A percentile compares a stretch with the other conserved stretches of the same genome.
phyloP scores from a whole-genome alignment of 1,284 basidiomycete species.

The Lentinus polychrous region DNA sequence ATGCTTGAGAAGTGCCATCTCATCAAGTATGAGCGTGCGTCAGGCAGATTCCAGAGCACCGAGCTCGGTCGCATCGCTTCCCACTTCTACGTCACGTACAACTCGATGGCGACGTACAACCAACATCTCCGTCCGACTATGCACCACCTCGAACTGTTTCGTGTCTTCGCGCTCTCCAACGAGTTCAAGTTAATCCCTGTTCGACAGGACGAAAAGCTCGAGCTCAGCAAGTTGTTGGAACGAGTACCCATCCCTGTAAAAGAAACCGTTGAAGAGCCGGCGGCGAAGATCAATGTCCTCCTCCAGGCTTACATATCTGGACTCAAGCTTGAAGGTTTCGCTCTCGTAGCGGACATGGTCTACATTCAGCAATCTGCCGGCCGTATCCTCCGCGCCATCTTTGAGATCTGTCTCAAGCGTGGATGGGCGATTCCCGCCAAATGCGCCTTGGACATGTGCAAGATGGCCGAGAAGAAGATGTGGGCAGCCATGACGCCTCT shows the following conservation, averaged over 20 bases:
- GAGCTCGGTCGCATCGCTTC: conserved; percentile 94
- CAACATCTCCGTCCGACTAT: conserved; percentile 88
- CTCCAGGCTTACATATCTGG: conserved; percentile 95
- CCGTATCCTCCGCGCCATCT: conserved; percentile 93
- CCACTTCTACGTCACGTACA: conserved; percentile 95
- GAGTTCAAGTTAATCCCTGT: conserved; percentile 96
- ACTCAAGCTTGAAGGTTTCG: conserved; percentile 92
- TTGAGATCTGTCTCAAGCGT: conserved; percentile 96
- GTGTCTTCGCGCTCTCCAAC: conserved; percentile 94
- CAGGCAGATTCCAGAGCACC: conserved; percentile 86
- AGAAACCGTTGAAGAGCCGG: conserved; percentile 92
- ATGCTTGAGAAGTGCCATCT: conserved; percentile 92
- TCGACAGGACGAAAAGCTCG: conserved; percentile 70
- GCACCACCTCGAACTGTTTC: conserved; percentile 87
- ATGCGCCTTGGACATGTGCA: conserved; percentile 89
- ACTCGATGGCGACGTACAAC: conserved; percentile 96
- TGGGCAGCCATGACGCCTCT: conserved; percentile 98
- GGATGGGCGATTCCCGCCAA: conserved; percentile 97
- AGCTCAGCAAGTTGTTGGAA: conserved; percentile 90
- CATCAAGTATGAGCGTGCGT: conserved; percentile 88
- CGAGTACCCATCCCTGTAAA: conserved; percentile 97
- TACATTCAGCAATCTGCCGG: conserved; percentile 91
- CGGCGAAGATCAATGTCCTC: conserved; percentile 96
- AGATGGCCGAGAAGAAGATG: conserved; percentile 94
- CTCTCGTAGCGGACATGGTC: conserved; percentile 97